A percentile compares a stretch with the other conserved stretches of the same genome.
phyloP scores from a whole-genome alignment of 306 rosid species.

The Medicago lupulina region DNA sequence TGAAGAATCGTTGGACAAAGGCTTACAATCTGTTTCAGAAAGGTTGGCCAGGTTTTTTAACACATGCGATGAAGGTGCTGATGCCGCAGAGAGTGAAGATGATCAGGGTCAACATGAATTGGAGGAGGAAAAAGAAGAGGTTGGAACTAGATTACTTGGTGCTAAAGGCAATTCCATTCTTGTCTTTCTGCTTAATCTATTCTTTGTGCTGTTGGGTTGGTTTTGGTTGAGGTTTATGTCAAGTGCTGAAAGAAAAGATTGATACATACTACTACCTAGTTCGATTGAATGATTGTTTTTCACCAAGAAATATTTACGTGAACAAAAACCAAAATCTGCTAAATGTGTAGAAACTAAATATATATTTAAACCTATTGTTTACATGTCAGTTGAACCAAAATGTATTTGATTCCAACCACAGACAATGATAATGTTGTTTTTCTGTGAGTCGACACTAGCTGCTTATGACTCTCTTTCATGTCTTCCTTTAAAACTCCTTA shows the following conservation, averaged over 20 bases:
- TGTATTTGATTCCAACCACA: too few species aligned
- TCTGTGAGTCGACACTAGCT: too few species aligned
- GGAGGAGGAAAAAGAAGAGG: conserved; percentile 17
- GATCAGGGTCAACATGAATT: conserved; percentile 4
- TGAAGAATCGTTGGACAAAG: conserved; percentile 47
- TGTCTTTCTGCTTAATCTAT: neutral
- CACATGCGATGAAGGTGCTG: conserved; percentile 39
- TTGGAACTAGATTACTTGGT: neutral
- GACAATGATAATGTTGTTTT: too few species aligned
- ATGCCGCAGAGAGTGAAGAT: neutral
- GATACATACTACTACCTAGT: neutral
- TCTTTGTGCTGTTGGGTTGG: conserved; percentile 24
- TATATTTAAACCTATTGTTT: too few species aligned
- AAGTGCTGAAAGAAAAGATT: conserved; percentile 12
- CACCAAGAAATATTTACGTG: too few species aligned
- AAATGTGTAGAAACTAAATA: too few species aligned
- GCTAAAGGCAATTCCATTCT: neutral
- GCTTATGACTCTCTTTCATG: too few species aligned
- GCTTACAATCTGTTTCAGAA: conserved; percentile 61
- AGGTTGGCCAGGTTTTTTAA: conserved; percentile 55
- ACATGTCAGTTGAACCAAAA: too few species aligned
- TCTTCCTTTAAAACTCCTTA: too few species aligned
- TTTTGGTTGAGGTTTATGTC: conserved; percentile 3
- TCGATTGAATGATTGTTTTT: too few species aligned
- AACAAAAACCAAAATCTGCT: too few species aligned